Percentiles rank a stretch among this genome's conserved stretches.
phyloP scores from a whole-genome alignment of 768 basidiomycete species.

The Tricholoma matsutake region DNA sequence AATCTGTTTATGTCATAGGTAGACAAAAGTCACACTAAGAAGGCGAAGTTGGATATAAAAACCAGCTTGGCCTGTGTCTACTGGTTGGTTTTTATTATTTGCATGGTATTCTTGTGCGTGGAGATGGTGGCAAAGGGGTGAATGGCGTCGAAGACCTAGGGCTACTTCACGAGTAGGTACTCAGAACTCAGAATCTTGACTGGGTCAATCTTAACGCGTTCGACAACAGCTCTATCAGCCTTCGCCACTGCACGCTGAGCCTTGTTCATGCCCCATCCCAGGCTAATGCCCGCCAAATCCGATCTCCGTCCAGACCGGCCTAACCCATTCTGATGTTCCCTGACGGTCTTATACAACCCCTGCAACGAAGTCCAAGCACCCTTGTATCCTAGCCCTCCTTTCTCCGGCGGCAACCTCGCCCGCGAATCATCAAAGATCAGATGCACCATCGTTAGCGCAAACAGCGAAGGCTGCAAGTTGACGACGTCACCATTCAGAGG shows the following conservation, averaged over 20 bases:
- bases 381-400: slow-evolving; percentile 63
- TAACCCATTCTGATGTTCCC: slow-evolving; percentile 42
- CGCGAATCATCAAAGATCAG: slow-evolving; percentile 66
- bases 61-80: no score
- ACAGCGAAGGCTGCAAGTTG: slow-evolving; percentile 59
- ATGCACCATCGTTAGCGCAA: slow-evolving; percentile 50
- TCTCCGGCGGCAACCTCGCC: slow-evolving; percentile 47
- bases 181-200: slow-evolving; percentile 22
- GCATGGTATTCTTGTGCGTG: no score
- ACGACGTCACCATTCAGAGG: slow-evolving; percentile 45
- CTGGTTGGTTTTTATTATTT: no score
- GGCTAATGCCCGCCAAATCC: slow-evolving; percentile 42
- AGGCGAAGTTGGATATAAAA: no score
- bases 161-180: not conserved
- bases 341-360: slow-evolving; percentile 54
- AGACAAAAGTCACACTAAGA: no score
- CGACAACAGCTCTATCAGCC: slow-evolving; percentile 25
- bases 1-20: no score
- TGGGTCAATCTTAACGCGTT: slow-evolving; percentile 27
- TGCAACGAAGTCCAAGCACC: slow-evolving; percentile 58
- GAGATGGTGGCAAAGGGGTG: not conserved
- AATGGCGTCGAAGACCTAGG: not conserved
- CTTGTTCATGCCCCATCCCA: slow-evolving; percentile 35
- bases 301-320: slow-evolving; percentile 37
- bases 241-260: slow-evolving; percentile 26